Percentiles rank a stretch among this genome's conserved stretches.
phyloP scores from a whole-genome alignment of 495 filamentous ascomycete species.

The Recurvomyces mirabilis region DNA sequence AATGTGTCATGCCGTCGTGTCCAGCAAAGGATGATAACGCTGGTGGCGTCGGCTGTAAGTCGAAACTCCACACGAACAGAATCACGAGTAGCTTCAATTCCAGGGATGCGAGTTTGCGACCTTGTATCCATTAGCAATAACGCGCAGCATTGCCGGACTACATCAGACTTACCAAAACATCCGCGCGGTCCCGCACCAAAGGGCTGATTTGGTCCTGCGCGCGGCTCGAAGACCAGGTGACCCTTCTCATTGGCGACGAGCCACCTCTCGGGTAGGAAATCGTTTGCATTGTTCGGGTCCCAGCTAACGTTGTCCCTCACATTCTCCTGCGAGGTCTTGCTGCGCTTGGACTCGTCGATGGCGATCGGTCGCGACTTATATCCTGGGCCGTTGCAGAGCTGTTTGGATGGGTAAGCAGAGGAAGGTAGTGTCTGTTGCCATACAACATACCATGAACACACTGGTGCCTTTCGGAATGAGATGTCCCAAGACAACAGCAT shows the following conservation, averaged over 20 bases:
- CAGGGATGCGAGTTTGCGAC: slow-evolving; percentile 6
- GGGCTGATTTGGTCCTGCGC: slow-evolving; percentile 4
- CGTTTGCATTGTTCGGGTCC: not conserved
- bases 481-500: slow-evolving; percentile 10
- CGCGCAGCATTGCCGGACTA: not conserved
- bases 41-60: not conserved
- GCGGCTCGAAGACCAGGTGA: slow-evolving; percentile 1
- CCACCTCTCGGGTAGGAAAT: slow-evolving; percentile 16
- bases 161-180: slow-evolving; percentile 5
- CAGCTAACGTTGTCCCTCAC: slow-evolving; percentile 1
- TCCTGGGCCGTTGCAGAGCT: slow-evolving; percentile 5
- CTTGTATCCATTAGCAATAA: not conserved
- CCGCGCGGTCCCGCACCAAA: slow-evolving; percentile 12
- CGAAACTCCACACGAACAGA: slow-evolving; percentile 9
- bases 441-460: slow-evolving; percentile 5
- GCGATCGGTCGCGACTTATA: not conserved
- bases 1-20: slow-evolving; percentile 1
- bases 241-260: slow-evolving; percentile 4
- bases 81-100: slow-evolving; percentile 4
- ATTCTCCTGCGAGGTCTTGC: not conserved
- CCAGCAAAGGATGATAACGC: not conserved
- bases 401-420: not conserved
- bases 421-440: not conserved
- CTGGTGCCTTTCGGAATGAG: slow-evolving; percentile 14
- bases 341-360: slow-evolving; percentile 3